A percentile compares a stretch with the other conserved stretches of the same genome.
Conservation (phyloP, 2,329 filamentous ascomycete species). For the Exophiala sp. region DNA sequence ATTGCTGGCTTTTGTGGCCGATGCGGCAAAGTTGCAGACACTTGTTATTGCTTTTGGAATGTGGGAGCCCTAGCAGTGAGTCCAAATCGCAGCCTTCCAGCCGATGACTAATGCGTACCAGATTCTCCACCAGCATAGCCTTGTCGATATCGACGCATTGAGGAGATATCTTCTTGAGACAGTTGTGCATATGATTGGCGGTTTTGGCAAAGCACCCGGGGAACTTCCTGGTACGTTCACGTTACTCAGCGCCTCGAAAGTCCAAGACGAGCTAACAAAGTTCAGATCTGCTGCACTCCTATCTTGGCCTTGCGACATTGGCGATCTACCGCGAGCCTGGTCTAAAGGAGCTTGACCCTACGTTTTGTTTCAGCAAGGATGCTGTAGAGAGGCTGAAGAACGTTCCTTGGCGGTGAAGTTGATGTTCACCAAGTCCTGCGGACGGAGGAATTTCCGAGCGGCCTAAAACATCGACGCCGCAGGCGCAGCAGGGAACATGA, state of each 20-base stretch:
- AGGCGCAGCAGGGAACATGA: too few species aligned
- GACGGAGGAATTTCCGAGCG: too few species aligned
- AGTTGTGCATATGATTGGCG: conserved; percentile 81
- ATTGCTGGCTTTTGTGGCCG: conserved; percentile 80
- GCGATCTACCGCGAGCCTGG: conserved; percentile 67
- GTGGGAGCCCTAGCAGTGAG: conserved; percentile 58
- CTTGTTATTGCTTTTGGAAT: conserved; percentile 95
- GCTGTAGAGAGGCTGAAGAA: conserved; percentile 39
- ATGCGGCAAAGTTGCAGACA: conserved; percentile 87
- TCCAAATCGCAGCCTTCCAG: background rate
- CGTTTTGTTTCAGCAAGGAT: conserved; percentile 67
- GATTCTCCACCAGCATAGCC: conserved; percentile 56
- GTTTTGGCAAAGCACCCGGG: conserved; percentile 77
- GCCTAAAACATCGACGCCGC: too few species aligned
- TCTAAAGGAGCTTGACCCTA: conserved; percentile 68
- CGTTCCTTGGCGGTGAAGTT: conserved; percentile 38
- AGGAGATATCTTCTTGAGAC: conserved; percentile 78
- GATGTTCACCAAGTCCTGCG: background rate
- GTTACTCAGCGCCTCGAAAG: background rate
- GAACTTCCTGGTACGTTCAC: conserved; percentile 27
- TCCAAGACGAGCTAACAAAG: conserved; percentile 25
- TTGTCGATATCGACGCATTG: conserved; percentile 60
- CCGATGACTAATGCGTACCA: conserved; percentile 33
- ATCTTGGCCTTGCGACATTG: conserved; percentile 78
- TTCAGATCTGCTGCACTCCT: conserved; percentile 77